Evolutionary conservation across 345 rosid genomes (phyloP), one percentile per base, ranked within the genome.

Genomic region (Eucalyptus curtisii): DNA sequence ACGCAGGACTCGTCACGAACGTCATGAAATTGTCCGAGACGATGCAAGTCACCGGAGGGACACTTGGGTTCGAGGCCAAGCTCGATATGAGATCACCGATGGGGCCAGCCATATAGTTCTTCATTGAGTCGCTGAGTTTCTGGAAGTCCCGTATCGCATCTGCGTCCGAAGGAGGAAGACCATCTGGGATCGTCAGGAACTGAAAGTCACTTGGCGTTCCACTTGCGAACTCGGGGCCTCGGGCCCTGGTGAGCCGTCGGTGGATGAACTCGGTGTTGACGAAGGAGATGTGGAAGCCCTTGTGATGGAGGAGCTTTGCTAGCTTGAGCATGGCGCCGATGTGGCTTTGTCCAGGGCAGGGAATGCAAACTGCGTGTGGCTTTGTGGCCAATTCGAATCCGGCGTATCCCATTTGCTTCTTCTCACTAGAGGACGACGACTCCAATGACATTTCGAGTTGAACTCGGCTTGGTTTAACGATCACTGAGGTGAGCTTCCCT

Each of bases 251-350:
- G 3, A 91, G 47, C 19, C 90, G 89, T 6, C 22, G 40, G 79
- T 89, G 90, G 59, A 64, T 91, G 85, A 87, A 91, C 13, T 89
- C 88, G 9, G 92, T 87, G 89, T 89, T 85, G 22, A 89, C 89
- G 64, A 91, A 91, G 61, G 92, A 88, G 27, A 89, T 44, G 87
- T 86, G 84, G 61, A 91, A 89, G 85, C 91, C 91, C 37, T 33
- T 88, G 30, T 49, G 86, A 48, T 87, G 88, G 66, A 91, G 91
- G 45, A 91, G 90, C 86, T 89, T 89, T 33, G 92, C 91, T 30
- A 91, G 79, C 49, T 86, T 86, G 9, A 89, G 49, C 91, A 89
- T 89, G 15, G 89, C 86, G 44, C 82, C 80, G 37, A 91, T 86
- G 84, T 89, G 92, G 42, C 92, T 88, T 86, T 91, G 92, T 17